A percentile compares a stretch with the other conserved stretches of the same genome.
phyloP scores from a whole-genome alignment of 345 rosid species.

The Anastatica hierochuntica region DNA sequence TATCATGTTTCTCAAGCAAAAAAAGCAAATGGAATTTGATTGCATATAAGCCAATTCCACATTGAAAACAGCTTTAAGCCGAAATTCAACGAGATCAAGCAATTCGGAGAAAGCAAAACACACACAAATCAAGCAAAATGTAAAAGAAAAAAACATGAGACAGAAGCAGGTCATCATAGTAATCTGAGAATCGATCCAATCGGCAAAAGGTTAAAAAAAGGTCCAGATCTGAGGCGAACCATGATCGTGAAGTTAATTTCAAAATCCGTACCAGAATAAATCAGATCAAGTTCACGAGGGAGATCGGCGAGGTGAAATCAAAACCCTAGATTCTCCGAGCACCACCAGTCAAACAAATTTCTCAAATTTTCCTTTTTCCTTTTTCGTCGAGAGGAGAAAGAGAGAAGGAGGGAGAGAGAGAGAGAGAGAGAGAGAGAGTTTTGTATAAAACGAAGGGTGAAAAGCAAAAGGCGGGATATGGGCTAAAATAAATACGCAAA shows the following conservation, averaged over 20 bases:
- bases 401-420: conserved; percentile 2
- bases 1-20: too few relatives aligned
- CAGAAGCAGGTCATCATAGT: neutral
- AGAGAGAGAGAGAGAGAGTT: too few relatives aligned
- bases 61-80: neutral
- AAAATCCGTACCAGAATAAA: conserved; percentile 12
- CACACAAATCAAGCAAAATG: neutral
- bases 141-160: neutral
- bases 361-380: neutral
- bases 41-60: neutral
- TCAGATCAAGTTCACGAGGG: conserved; percentile 1
- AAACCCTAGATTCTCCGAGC: conserved; percentile 16
- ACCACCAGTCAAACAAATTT: neutral
- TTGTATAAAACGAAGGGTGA: conserved; percentile 11
- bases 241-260: neutral
- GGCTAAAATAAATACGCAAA: too few relatives aligned
- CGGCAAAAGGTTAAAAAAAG: neutral
- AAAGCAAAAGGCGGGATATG: conserved; percentile 32
- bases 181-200: conserved; percentile 16
- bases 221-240: conserved; percentile 23
- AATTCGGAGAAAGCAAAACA: neutral
- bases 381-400: too few relatives aligned
- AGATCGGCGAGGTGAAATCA: conserved; percentile 1
- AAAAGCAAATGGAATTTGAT: neutral
- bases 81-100: conserved; percentile 4